Conservation (phyloP, 1,139 yeast genomes). For the Protomyces inundatus region DNA sequence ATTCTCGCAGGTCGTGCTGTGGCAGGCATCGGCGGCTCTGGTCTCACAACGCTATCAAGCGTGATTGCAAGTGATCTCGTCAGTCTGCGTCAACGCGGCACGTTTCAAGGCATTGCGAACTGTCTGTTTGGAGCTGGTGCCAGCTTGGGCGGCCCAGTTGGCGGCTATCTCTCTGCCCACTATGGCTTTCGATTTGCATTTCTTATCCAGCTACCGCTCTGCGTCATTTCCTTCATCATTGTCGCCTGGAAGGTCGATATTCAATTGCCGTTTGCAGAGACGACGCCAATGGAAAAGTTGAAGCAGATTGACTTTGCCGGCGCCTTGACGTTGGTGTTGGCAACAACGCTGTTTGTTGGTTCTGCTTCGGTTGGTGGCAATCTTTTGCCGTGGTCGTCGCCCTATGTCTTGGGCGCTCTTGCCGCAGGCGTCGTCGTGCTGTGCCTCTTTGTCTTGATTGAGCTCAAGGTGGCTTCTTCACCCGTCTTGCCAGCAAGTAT, state of each 20-base stretch:
- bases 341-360: constrained; percentile 52
- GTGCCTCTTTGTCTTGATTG: constrained; percentile 48
- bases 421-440: constrained; percentile 36
- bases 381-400: constrained; percentile 44
- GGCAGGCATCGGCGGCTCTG: constrained; percentile 53
- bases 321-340: constrained; percentile 53
- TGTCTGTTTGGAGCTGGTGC: constrained; percentile 46
- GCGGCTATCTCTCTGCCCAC: constrained; percentile 64
- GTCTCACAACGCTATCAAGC: constrained; percentile 46
- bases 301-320: constrained; percentile 68
- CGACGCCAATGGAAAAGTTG: constrained; percentile 26
- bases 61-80: constrained; percentile 50
- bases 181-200: constrained; percentile 78
- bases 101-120: constrained; percentile 43
- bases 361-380: constrained; percentile 68
- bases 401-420: constrained; percentile 39
- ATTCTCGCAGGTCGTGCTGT: constrained; percentile 48
- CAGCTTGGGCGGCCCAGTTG: constrained; percentile 50
- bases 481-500: constrained; percentile 46
- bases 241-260: constrained; percentile 29
- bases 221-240: constrained; percentile 44
- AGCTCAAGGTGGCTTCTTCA: constrained; percentile 52
- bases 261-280: constrained; percentile 21
- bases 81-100: constrained; percentile 47
- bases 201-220: constrained; percentile 59